Evolutionary conservation across 805 yeast genomes (phyloP).

Genomic region (Wickerhamomyces canadensis): DNA sequence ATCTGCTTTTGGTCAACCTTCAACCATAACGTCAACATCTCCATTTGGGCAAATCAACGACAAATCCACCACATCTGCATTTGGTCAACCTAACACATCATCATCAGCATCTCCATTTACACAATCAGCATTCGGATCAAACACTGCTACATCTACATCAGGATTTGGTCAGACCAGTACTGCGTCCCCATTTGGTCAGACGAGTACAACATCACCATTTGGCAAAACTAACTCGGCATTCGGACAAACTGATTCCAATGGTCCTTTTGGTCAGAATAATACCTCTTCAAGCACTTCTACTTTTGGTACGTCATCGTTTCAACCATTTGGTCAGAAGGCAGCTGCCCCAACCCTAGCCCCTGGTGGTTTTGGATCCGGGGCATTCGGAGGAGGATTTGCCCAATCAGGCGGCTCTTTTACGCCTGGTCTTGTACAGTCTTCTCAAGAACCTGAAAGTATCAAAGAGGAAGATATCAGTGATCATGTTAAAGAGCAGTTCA

Average conservation of each 20-base stretch:
- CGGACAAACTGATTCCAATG: background rate
- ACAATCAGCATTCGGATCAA: slow-evolving; percentile 6
- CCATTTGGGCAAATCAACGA: slow-evolving; percentile 1
- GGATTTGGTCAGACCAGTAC: slow-evolving; percentile 3
- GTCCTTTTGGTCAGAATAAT: slow-evolving; percentile 1
- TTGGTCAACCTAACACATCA: slow-evolving; percentile 3
- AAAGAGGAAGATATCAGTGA: slow-evolving; percentile 37
- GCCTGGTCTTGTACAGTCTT: slow-evolving; percentile 29
- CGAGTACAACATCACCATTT: slow-evolving; percentile 1
- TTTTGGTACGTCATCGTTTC: slow-evolving; percentile 1
- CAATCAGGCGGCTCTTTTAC: slow-evolving; percentile 9
- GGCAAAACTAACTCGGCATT: slow-evolving; percentile 1
- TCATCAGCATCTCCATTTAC: slow-evolving; percentile 17
- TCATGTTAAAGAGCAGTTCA: slow-evolving; percentile 41
- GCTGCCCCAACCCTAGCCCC: slow-evolving; percentile 7
- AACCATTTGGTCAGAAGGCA: slow-evolving; percentile 4
- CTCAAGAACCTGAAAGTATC: slow-evolving; percentile 24
- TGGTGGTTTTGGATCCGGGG: slow-evolving; percentile 7
- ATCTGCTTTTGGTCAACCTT: slow-evolving; percentile 4
- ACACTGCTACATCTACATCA: slow-evolving; percentile 2
- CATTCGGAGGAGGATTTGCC: background rate
- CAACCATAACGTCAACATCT: slow-evolving; percentile 13
- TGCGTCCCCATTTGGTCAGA: background rate
- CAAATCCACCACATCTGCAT: slow-evolving; percentile 12
- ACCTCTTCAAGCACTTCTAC: too few relatives aligned